These are phyloP conservation scores for Pelargonium citronellum DNA, from an alignment of 441 rosid genomes.

Conservation along the genomic window DNA sequence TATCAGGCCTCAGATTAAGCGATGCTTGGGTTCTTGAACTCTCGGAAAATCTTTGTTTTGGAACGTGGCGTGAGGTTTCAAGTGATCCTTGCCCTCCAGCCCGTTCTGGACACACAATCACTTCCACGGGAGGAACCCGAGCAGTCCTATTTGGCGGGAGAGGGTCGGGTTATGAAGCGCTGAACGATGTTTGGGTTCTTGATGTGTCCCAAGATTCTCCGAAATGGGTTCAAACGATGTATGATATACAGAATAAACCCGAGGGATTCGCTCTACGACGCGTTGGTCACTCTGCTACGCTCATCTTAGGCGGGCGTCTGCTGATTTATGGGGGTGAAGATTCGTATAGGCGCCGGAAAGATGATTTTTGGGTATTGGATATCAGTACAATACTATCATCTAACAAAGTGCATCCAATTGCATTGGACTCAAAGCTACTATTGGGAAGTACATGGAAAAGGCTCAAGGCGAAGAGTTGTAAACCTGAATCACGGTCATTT, in stretches of 20 bases:
- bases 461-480: constrained; percentile 44
- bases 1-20: constrained; percentile 53
- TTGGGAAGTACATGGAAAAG: constrained; percentile 51
- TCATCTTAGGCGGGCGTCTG: constrained; percentile 59
- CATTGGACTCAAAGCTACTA: constrained; percentile 22
- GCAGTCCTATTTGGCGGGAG: constrained; percentile 82
- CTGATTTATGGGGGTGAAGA: constrained; percentile 92
- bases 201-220: constrained; percentile 33
- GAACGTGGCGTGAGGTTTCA: constrained; percentile 56
- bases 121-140: constrained; percentile 47
- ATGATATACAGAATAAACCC: constrained; percentile 45
- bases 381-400: constrained; percentile 29
- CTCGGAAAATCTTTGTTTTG: constrained; percentile 48
- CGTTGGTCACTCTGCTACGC: constrained; percentile 86
- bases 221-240: constrained; percentile 54
- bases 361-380: constrained; percentile 81
- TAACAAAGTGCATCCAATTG: background rate
- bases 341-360: constrained; percentile 63
- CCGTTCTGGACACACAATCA: constrained; percentile 84
- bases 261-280: constrained; percentile 58
- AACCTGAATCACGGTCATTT: constrained; percentile 62
- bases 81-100: constrained; percentile 65
- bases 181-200: constrained; percentile 70
- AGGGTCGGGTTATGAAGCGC: constrained; percentile 77
- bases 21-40: constrained; percentile 83